These are phyloP conservation scores for Nitzschia putrida DNA, from an alignment of 108 stramenopile species.

Conservation along the genomic window DNA sequence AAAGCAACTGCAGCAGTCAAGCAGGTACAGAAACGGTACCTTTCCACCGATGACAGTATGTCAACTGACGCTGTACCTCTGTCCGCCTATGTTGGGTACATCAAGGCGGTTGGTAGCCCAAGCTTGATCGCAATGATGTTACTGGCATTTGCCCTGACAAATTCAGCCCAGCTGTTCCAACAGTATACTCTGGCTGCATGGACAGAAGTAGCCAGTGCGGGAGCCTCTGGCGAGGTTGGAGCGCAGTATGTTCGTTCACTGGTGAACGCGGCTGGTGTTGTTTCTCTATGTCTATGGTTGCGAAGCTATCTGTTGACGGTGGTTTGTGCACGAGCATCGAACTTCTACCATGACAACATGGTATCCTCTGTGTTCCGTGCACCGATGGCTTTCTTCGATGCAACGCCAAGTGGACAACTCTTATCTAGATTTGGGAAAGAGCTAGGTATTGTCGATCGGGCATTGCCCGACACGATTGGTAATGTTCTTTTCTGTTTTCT, in stretches of 20 bases:
- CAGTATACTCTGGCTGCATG: constrained; percentile 77
- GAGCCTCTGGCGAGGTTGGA: constrained; percentile 53
- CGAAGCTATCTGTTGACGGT: constrained; percentile 70
- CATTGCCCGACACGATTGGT: constrained; percentile 69
- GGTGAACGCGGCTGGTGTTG: constrained; percentile 65
- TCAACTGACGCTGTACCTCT: constrained; percentile 74
- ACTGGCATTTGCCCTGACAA: constrained; percentile 60
- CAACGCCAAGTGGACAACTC: constrained; percentile 90
- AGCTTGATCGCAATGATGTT: constrained; percentile 58
- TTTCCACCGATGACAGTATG: constrained; percentile 76
- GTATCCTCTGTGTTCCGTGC: constrained; percentile 81
- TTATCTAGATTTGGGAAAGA: constrained; percentile 90
- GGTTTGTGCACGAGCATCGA: constrained; percentile 68
- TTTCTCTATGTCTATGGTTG: constrained; percentile 68
- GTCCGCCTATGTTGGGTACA: constrained; percentile 71
- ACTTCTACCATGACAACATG: constrained; percentile 69
- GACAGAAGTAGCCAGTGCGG: constrained; percentile 61
- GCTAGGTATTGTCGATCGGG: constrained; percentile 72
- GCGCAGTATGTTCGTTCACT: constrained; percentile 56
- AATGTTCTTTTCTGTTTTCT: constrained; percentile 71
- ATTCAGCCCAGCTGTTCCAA: constrained; percentile 82
- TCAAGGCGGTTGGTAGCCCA: constrained; percentile 71
- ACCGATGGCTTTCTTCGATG: constrained; percentile 90
- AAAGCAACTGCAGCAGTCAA: not conserved
- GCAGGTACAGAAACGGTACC: not conserved